Conservation (phyloP, 148 eudicot species). For the Selenicereus undatus region DNA sequence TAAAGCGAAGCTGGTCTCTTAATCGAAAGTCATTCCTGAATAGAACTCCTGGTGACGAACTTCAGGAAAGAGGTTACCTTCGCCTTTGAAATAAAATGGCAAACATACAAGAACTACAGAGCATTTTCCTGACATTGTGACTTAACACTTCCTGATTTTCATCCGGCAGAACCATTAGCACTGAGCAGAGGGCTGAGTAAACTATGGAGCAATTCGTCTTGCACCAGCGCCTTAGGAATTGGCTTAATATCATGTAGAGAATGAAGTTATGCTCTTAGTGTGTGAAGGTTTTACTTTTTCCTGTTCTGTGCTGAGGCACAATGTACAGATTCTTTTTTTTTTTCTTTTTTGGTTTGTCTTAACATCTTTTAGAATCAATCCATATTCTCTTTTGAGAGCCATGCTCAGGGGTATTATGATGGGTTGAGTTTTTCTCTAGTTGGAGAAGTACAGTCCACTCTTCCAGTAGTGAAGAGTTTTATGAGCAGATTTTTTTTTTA, state of each 20-base stretch:
- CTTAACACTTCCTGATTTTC: neutral
- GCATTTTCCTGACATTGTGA: neutral
- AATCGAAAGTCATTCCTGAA: slow-evolving; percentile 50
- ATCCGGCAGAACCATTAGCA: neutral
- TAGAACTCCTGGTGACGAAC: slow-evolving; percentile 34
- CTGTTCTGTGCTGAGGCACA: neutral
- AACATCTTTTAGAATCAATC: neutral
- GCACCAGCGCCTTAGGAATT: neutral
- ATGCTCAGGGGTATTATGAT: no score
- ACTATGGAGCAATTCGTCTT: neutral
- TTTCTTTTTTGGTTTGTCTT: neutral
- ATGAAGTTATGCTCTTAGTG: no score
- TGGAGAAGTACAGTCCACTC: no score
- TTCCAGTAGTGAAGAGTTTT: no score
- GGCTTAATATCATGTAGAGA: neutral
- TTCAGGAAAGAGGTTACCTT: slow-evolving; percentile 56
- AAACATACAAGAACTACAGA: neutral
- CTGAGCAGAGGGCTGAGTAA: neutral
- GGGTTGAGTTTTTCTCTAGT: no score
- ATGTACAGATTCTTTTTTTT: slow-evolving; percentile 18
- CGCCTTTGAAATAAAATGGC: slow-evolving; percentile 40
- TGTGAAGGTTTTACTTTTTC: neutral
- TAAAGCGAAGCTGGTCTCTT: slow-evolving; percentile 58
- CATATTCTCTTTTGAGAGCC: neutral
- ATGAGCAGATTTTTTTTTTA: no score